Evolutionary conservation across 306 rosid species (phyloP), one percentile per base, ranked within the genome.

Genomic region (Corylus americana): DNA sequence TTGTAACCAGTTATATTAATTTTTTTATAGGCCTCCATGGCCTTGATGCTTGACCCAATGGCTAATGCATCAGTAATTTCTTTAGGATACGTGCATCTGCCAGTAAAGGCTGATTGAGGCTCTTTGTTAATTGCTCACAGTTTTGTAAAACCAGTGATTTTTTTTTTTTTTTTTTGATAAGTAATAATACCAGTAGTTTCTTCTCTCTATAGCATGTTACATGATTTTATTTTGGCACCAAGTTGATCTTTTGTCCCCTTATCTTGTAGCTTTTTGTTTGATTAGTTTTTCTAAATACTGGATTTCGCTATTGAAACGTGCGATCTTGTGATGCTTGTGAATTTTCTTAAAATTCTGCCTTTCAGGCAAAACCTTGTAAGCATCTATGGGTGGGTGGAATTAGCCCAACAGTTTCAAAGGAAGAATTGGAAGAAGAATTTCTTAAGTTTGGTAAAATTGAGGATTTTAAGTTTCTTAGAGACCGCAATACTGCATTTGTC

Each of bases 361-460:
- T 81, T 73, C 91, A 95, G 99, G 98, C 98, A 71, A 96, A 88
- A 86, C 90, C 98, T 71, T 90, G 87, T 77, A 90, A 89, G 84
- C 90, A 87, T 67, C 91, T 96, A 58, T 96, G 99, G 99, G 94
- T 96, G 47, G 99, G 98, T 86, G 99, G 98, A 72, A 92, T 96
- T 77, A 90, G 96, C 89, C 87, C 88, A 55, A 77, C 91, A 81
- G 88, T 96, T 74, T 84, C 93, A 54, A 96, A 82, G 89, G 99
- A 93, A 79, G 93, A 88, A 67, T 77, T 96, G 69, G 97, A 93
- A 84, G 89, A 89, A 77, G 96, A 93, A 14, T 96, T 96, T 83
- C 73, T 80, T 45, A 91, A 90, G 86, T 93, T 91, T 81, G 97
- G 99, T 76, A 92, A 88, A 88, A 61, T 91, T 75, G 97, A 93